A percentile compares a stretch with the other conserved stretches of the same genome.
Evolutionary conservation across 257 asterid genomes (phyloP).

Genomic region (Ballota nigra): DNA sequence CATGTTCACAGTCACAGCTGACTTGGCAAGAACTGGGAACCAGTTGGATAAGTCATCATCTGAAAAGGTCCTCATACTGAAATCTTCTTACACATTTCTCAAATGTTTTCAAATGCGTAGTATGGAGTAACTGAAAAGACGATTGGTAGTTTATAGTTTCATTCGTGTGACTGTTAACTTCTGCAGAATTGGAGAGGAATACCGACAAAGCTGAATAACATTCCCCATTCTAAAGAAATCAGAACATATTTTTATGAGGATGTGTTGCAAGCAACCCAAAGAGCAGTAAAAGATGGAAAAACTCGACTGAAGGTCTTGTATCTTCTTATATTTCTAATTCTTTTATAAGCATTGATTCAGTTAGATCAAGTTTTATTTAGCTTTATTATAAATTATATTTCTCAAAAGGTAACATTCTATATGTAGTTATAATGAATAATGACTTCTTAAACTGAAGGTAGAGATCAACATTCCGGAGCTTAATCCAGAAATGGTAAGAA

Average conservation of each 20-base stretch:
- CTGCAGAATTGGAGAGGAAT: conserved; percentile 92
- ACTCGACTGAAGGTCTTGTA: conserved; percentile 70
- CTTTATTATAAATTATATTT: background rate
- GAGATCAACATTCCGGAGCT: conserved; percentile 94
- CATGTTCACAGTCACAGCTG: conserved; percentile 32
- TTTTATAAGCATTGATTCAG: conserved; percentile 7
- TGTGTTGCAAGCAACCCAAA: conserved; percentile 77
- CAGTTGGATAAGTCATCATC: conserved; percentile 33
- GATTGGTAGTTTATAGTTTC: conserved; percentile 12
- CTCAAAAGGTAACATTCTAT: background rate
- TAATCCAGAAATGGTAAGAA: conserved; percentile 89
- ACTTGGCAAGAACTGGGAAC: conserved; percentile 33
- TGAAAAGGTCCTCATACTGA: conserved; percentile 43
- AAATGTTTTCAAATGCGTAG: background rate
- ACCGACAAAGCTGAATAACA: conserved; percentile 87
- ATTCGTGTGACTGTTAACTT: conserved; percentile 26
- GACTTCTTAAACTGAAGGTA: conserved; percentile 54
- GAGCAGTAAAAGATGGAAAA: conserved; percentile 82
- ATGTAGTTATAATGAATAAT: conserved; percentile 8
- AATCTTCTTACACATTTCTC: conserved; percentile 2
- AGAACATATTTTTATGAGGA: conserved; percentile 84
- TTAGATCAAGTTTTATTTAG: conserved; percentile 1
- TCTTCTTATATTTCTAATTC: conserved; percentile 11
- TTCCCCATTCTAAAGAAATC: conserved; percentile 97
- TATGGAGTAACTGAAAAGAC: background rate